These are phyloP conservation scores for Ceratocystis cacaofunesta DNA, from an alignment of 2,329 filamentous ascomycete genomes.

Conservation along the genomic window DNA sequence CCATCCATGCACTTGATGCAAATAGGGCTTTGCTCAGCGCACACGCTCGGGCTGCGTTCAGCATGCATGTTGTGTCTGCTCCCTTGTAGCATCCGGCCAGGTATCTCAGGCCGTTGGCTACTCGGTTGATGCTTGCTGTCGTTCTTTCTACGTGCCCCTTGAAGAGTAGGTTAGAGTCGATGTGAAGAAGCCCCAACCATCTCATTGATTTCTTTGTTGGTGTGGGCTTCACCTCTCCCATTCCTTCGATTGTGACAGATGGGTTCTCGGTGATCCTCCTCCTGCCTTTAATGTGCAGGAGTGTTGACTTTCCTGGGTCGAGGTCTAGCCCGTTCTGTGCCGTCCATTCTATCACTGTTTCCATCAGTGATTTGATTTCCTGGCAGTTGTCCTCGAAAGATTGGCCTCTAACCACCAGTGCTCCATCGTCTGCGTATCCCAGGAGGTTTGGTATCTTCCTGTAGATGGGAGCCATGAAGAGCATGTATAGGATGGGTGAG, in stretches of 20 bases:
- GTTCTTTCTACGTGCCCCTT: neutral
- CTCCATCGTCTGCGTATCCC: too few species aligned
- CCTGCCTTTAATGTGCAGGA: too few species aligned
- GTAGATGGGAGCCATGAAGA: too few species aligned
- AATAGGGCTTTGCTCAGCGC: too few species aligned
- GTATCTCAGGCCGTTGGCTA: neutral
- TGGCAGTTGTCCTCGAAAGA: too few species aligned
- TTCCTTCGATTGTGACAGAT: neutral
- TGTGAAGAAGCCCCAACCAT: neutral
- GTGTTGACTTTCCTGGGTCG: slow-evolving; percentile 9
- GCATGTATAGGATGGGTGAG: too few species aligned
- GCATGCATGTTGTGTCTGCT: neutral
- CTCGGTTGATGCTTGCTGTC: neutral
- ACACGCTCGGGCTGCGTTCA: neutral
- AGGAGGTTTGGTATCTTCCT: too few species aligned
- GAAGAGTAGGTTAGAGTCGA: neutral
- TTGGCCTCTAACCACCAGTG: too few species aligned
- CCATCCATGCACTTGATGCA: too few species aligned
- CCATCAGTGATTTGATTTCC: too few species aligned
- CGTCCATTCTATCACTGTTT: too few species aligned
- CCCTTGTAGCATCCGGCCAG: neutral
- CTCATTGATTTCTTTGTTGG: neutral
- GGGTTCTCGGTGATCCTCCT: neutral
- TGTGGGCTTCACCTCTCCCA: neutral
- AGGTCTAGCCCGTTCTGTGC: slow-evolving; percentile 14